Base-by-base conservation (phyloP, 768 basidiomycete species). In the Botryobasidium botryosum region DNA sequence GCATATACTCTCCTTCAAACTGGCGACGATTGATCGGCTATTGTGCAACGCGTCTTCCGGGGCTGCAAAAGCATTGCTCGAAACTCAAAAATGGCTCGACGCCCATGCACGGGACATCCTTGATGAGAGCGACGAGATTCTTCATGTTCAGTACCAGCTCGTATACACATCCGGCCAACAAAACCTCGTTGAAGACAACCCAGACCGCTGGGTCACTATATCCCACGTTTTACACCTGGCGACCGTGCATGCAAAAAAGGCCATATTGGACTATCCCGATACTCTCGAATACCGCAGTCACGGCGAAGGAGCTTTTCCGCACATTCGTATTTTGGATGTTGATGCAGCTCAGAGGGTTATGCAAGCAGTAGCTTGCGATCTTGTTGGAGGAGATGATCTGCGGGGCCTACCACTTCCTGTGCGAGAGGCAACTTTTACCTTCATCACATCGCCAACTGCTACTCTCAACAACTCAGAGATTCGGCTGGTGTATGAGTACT, bases 1-100 rank as follows among this genome's bases (percentile, higher is more conserved):
- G 37, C 69, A 75, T 24, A 56, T 73, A 8, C 59, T 74, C 3
- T 74, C 73, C 0, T 67, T 69, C 47, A 62, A 64, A 49, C 58
- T 74, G 15, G 64, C 68, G 61, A 62, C 60, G 2, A 55, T 72
- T 18, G 67, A 74, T 45, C 56, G 51, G 27, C 20, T 66, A 74
- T n/a, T 40, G 40, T 12, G 20, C 21, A 10, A 10, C 6, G 3
- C 44, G 4, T 45, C 24, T 10, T 7, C n/a, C 10, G 7, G 40
- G 18, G 17, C 12, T 25, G 7, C 40, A 37, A 42, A 44, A 15
- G 15, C 39, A 50, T 29, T 52, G 17, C 43, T 56, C 4, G 36
- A 20, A 20, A 8, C 42, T 15, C 55, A 56, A 25, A n/a, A 23
- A 32, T 56, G 55, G 55, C 29, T 56, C 7, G 35, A 52, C n/a